Base-by-base conservation (phyloP, 2,329 filamentous ascomycete species). In the Colletotrichum sp. region DNA sequence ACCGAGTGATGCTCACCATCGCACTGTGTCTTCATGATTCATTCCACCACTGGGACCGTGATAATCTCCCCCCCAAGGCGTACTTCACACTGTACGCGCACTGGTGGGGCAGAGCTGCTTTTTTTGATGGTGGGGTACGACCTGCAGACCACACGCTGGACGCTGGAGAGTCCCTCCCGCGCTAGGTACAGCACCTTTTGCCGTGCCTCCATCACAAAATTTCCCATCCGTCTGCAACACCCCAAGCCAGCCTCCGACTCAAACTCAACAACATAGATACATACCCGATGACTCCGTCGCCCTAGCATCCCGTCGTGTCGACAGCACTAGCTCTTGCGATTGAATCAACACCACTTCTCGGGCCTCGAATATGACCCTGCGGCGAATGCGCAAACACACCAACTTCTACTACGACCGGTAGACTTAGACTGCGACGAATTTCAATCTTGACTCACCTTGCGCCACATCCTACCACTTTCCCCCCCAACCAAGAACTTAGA, bases 61-160 rank as follows among this genome's bases (percentile, higher is more conserved):
- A 24, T 2, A 28, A n/a, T 44, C 13, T 18, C 32, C 2, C 30
- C 28, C 30, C 44, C 44, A 22, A 24, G 8, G 12, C 6, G 44
- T 13, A 52, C 10, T 22, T 13, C n/a, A 64, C 62, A 44, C 62
- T 36, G 32, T 64, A 24, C 62, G 62, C 62, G 67, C n/a, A 36
- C 16, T 30, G 36, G 59, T 39, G 68, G 72, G 68, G 68, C 67
- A 32, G 24, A 48, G 59, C 68, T 75, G 72, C 22, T 60, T 75
- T 75, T 75, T 75, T 75, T 18, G 72, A 65, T 75, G 75, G 75
- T 77, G 75, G 75, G 75, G 75, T 75, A 77, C 75, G 75, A 77
- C 72, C 72, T 75, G 48, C 72, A 75, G 22, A 34, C 8, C 72
- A 22, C 2, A 44, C 34, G 5, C 18, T n/a, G 36, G 44, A 22